Conservation (phyloP, 176 grass and related monocot species). For the Raddia guianensis region DNA sequence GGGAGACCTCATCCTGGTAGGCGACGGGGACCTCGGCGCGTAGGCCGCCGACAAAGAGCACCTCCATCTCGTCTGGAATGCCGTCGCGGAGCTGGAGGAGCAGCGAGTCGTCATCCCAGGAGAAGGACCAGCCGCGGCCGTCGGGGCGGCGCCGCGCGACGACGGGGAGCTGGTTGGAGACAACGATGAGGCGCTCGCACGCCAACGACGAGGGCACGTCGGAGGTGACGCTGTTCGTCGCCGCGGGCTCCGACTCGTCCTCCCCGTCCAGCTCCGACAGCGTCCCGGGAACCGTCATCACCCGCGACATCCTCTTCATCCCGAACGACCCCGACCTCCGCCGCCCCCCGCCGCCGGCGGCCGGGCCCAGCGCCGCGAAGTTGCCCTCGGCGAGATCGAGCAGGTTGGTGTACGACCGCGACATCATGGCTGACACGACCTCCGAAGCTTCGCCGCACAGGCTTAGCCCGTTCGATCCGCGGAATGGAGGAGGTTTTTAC, state of each 20-base stretch:
- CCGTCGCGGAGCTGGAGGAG: constrained; percentile 90
- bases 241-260: constrained; percentile 57
- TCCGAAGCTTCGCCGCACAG: constrained; percentile 28
- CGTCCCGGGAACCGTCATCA: constrained; percentile 94
- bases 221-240: constrained; percentile 72
- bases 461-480: constrained; percentile 13
- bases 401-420: constrained; percentile 89
- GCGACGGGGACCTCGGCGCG: constrained; percentile 63
- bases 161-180: constrained; percentile 84
- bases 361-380: constrained; percentile 71
- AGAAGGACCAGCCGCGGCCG: constrained; percentile 78
- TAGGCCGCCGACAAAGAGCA: constrained; percentile 86
- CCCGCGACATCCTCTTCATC: constrained; percentile 78
- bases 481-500: constrained; percentile 14
- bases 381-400: constrained; percentile 91
- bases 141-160: constrained; percentile 74
- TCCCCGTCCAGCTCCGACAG: constrained; percentile 88
- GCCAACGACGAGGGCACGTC: constrained; percentile 76
- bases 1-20: constrained; percentile 94
- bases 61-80: constrained; percentile 91
- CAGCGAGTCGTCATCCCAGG: constrained; percentile 95
- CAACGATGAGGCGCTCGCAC: constrained; percentile 75
- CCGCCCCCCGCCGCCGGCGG: constrained; percentile 39
- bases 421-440: constrained; percentile 81
- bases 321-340: constrained; percentile 56